Evolutionary conservation across 768 basidiomycete species (phyloP), one percentile per base, ranked within the genome.

Genomic region (Fomitopsis pulvina): DNA sequence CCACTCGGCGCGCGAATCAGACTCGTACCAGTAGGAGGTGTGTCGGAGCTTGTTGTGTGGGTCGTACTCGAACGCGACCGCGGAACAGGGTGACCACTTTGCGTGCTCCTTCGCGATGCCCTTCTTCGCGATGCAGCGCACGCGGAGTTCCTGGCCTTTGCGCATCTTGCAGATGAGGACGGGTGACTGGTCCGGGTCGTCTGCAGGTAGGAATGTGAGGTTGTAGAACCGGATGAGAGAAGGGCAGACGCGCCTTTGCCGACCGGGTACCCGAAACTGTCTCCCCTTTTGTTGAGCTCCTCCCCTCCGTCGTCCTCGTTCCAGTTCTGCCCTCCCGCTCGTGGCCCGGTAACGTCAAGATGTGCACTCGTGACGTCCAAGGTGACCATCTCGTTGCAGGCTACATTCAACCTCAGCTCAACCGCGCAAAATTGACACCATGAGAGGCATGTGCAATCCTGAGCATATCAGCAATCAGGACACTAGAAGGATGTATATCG

Each of bases 91-190:
- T 0, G 92, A 95, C 92, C 95, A 99, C 70, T 99, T 99, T 11
- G 96, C 93, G 63, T 99, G 96, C 65, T 96, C 92, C 73, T 97
- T 97, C 3, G 95, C 92, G 52, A 96, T 85, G 37, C 95, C 95
- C 81, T 96, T 97, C 68, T 93, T 92, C 4, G 94, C 96, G 41
- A 85, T 80, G 63, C 95, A 98, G 37, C 77, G 75, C 50, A 94
- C 60, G 60, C 79, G 85, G 24, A 99, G 70, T 64, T 93, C 91
- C 67, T 99, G 96, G 0, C 93, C 93, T 68, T 91, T 92, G 40
- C 92, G 85, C 32, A 98, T 84, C 67, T 94, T 95, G 56, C 87
- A 88, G 18, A 97, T 82, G 39, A 97, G 69, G 40, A 96, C 83
- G 0, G 92, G 92, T 16, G 78, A 66, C 4, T 70, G 65, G 27